These are phyloP conservation scores for Cerrena zonata DNA, from an alignment of 1,284 basidiomycete species.

Conservation along the genomic window DNA sequence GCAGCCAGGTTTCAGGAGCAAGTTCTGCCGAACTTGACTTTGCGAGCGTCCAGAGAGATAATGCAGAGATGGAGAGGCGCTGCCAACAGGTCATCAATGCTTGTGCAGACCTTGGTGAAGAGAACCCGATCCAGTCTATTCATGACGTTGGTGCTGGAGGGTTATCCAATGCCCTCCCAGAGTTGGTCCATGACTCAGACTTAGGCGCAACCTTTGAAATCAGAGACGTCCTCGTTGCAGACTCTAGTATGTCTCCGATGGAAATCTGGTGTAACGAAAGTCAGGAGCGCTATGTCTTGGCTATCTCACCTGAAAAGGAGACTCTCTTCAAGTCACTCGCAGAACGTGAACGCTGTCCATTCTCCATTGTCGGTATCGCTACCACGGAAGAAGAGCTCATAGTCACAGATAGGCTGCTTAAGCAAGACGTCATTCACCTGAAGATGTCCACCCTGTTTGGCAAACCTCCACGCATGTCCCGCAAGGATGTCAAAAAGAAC, in stretches of 20 bases:
- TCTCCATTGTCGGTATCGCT: conserved; percentile 84
- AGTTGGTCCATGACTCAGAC: conserved; percentile 91
- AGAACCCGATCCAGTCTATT: conserved; percentile 89
- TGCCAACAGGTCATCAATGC: conserved; percentile 97
- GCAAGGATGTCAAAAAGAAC: conserved; percentile 57
- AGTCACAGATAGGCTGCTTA: conserved; percentile 83
- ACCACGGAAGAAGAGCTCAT: conserved; percentile 79
- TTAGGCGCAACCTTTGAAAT: conserved; percentile 94
- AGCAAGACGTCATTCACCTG: conserved; percentile 78
- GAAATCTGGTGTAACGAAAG: conserved; percentile 99
- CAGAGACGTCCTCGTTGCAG: conserved; percentile 86
- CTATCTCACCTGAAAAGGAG: conserved; percentile 60
- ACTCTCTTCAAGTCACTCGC: conserved; percentile 74
- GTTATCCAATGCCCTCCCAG: conserved; percentile 92
- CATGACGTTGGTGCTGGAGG: conserved; percentile 99
- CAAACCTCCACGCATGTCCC: conserved; percentile 90
- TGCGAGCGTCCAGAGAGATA: conserved; percentile 94
- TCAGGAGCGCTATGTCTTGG: conserved; percentile 96
- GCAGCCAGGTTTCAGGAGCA: conserved; percentile 84
- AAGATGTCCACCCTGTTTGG: conserved; percentile 96
- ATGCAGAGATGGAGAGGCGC: conserved; percentile 95
- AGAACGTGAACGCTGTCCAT: conserved; percentile 86
- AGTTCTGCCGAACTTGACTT: conserved; percentile 92
- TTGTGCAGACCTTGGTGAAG: conserved; percentile 63
- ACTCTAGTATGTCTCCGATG: conserved; percentile 94